Evolutionary conservation across 176 grass and related monocot genomes (phyloP).

Genomic region (Phoenix roebelenii): DNA sequence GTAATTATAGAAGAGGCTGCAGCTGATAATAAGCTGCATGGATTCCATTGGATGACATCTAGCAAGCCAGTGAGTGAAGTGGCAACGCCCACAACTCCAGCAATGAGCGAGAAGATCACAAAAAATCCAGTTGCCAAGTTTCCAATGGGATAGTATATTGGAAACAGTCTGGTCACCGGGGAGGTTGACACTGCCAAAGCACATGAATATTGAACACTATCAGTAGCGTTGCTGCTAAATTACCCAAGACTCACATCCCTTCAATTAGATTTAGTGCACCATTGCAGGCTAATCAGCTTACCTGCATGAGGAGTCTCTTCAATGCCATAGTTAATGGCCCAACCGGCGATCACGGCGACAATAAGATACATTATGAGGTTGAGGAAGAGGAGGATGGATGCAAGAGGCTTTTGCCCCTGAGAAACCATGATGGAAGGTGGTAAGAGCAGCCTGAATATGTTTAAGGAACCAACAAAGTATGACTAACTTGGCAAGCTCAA

Average conservation of each 20-base stretch:
- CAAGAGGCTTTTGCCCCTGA: conserved; percentile 14
- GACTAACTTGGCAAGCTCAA: no score
- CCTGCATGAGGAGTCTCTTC: conserved; percentile 38
- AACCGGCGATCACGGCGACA: conserved; percentile 67
- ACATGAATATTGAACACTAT: no score
- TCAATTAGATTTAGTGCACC: no score
- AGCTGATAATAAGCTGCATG: conserved; percentile 55
- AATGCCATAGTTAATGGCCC: conserved; percentile 88
- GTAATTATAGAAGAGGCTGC: conserved; percentile 43
- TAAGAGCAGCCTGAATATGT: no score
- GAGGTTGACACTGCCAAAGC: conserved; percentile 29
- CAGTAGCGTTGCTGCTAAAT: no score
- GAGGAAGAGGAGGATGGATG: conserved; percentile 50
- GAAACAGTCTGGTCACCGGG: conserved; percentile 51
- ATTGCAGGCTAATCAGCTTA: conserved; percentile 1
- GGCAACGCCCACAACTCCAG: conserved; percentile 59
- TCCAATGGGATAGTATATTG: conserved; percentile 92
- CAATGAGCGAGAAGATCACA: conserved; percentile 71
- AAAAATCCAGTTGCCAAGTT: conserved; percentile 97
- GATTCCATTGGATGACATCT: conserved; percentile 32
- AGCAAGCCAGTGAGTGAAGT: conserved; percentile 71
- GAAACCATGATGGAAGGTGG: conserved; percentile 31
- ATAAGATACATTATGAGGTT: conserved; percentile 79
- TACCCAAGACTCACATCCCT: no score
- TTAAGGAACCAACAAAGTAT: no score